Evolutionary conservation across 768 basidiomycete species (phyloP), one percentile per base, ranked within the genome.

Genomic region (Rhodosporidiobolus odoratus): DNA sequence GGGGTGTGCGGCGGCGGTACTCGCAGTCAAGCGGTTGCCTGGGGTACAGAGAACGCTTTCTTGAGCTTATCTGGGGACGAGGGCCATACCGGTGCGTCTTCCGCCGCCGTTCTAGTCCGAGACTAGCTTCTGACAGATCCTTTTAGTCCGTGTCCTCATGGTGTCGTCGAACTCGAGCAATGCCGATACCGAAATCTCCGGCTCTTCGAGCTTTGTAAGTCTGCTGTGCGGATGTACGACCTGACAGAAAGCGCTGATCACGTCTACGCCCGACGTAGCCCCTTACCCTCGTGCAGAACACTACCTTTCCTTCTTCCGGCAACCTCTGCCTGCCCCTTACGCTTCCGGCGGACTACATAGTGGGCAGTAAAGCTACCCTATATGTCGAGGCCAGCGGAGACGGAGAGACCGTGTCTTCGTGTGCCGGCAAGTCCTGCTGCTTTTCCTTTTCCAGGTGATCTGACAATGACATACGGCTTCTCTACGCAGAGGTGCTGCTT

Each of bases 311-410:
- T 25, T 38, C 37, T 4, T 66, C 65, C 1, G 65, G 65, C 45
- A 58, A 58, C 37, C 65, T 66, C 38, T 66, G 65, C 65, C 57
- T 66, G 7, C 65, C 65, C 30, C 7, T 66, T 34, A n/a, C 15
- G 7, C 30, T 66, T 16, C 65, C 65, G 1, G n/a, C 35, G 16
- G 23, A 50, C 47, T 27, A 40, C 47, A n/a, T 45, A 10, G 2
- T 38, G 27, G 65, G 65, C 1, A 15, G 37, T 9, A 41, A 32
- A 12, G 65, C 47, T 8, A 58, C 57, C 13, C 37, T 66, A n/a
- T 66, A 58, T 38, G 65, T 58, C 65, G 65, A 58, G 58, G 65
- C 58, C 2, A 41, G 27, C 1, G 58, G 48, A n/a, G 47, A 59
- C 10, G 58, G 30, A 35, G 57, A 59, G 37, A 59, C 65, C 0